phyloP scores from a whole-genome alignment of 2,329 filamentous ascomycete genomes.

The Paramyrothecium sp. region DNA sequence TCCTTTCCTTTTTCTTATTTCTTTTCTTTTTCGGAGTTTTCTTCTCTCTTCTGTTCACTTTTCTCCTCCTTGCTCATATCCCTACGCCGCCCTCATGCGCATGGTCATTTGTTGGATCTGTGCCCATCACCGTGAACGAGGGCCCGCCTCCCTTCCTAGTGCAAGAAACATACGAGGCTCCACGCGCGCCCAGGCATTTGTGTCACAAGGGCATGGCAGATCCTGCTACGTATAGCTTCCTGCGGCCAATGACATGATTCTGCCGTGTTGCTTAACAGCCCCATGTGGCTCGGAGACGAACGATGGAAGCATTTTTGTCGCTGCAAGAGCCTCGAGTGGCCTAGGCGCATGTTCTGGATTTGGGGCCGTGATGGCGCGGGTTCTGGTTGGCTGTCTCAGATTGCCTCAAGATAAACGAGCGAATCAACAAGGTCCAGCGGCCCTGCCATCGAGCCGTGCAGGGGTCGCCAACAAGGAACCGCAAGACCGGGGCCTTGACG shows the following conservation, averaged over 20 bases:
- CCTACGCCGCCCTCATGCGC: neutral
- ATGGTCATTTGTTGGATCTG: too few relatives aligned
- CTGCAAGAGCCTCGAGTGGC: neutral
- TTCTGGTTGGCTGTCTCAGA: neutral
- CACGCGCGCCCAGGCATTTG: too few relatives aligned
- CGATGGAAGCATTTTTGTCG: neutral
- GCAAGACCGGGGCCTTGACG: neutral
- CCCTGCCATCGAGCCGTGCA: neutral
- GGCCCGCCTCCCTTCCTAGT: too few relatives aligned
- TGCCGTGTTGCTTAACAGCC: neutral
- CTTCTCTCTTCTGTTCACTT: neutral
- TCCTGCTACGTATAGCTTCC: too few relatives aligned
- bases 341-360: conserved; percentile 1
- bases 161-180: too few relatives aligned
- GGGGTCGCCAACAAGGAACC: neutral
- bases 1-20: neutral
- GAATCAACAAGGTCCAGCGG: neutral
- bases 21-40: neutral
- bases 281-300: neutral
- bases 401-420: neutral
- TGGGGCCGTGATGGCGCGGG: neutral
- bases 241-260: too few relatives aligned
- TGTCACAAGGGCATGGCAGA: too few relatives aligned
- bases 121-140: too few relatives aligned
- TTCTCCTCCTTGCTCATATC: neutral